Conservation (phyloP, 108 stramenopile genomes). For the Cyclostephanos invisitatus region DNA sequence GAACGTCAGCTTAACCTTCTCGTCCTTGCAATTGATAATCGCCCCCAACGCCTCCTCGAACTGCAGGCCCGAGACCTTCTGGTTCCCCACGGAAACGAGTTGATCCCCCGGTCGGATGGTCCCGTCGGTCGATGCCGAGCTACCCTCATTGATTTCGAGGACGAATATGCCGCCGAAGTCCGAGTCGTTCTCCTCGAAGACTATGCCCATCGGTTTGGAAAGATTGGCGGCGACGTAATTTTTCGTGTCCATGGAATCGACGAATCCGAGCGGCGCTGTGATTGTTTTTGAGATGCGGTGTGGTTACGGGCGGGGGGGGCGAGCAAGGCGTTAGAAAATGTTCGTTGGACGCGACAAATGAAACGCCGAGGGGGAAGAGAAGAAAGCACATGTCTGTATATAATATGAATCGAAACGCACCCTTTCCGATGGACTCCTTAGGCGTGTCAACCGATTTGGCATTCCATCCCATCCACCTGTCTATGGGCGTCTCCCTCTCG, state of each 20-base stretch:
- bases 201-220: slow-evolving; percentile 89
- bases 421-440: slow-evolving; percentile 30
- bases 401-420: slow-evolving; percentile 13
- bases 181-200: slow-evolving; percentile 90
- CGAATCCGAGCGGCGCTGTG: slow-evolving; percentile 61
- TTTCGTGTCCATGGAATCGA: slow-evolving; percentile 82
- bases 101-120: slow-evolving; percentile 74
- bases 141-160: slow-evolving; percentile 72
- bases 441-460: slow-evolving; percentile 53
- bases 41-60: slow-evolving; percentile 84
- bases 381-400: background rate
- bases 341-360: background rate
- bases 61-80: slow-evolving; percentile 66
- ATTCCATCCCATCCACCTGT: slow-evolving; percentile 93
- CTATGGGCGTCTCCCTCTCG: slow-evolving; percentile 88
- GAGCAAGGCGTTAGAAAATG: slow-evolving; percentile 5
- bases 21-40: slow-evolving; percentile 71
- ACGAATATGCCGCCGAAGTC: slow-evolving; percentile 86
- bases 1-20: slow-evolving; percentile 59
- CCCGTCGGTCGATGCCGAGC: slow-evolving; percentile 63
- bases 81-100: slow-evolving; percentile 71
- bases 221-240: slow-evolving; percentile 76
- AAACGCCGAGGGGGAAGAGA: background rate
- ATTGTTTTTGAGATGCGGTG: no score
- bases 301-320: background rate